Base-by-base conservation (phyloP, 805 yeast species). In the Lipomyces yamadae region DNA sequence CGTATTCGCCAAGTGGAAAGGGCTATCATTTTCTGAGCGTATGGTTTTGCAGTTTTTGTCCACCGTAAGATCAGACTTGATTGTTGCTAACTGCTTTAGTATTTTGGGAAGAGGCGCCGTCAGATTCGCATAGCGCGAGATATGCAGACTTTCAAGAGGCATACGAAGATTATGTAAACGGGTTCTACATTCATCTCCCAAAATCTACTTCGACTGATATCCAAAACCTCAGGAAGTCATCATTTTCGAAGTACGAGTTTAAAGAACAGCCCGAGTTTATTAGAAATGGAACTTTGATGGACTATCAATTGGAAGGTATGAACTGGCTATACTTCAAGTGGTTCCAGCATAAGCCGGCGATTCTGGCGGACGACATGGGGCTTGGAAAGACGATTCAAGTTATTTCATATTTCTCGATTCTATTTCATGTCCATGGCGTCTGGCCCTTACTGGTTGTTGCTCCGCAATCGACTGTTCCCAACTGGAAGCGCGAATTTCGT, bases 401-500 rank as follows among this genome's bases (percentile, higher is more conserved):
- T 45, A 93, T 95, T 54, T 87, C 98, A 0, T 94, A 94, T 76
- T 74, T 94, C 6, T 97, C 98, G 0, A 93, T 96, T 0, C 80
- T 94, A 50, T 96, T 92, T 74, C 90, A 92, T 74, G 87, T 88
- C 0, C 80, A 85, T 64, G 79, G 92, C 1, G 83, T 86, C 34
- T 88, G 88, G 53, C 99, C 99, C 0, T 88, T 90, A 0, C 74
- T 95, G 39, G 82, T 95, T 42, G 97, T 94, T 0, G 96, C 97
- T 70, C 99, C 99, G 0, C 98, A 98, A 0, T 95, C 99, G 0
- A 98, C 95, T 0, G 80, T 95, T 81, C 89, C 86, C 66, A 98
- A 95, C 74, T 95, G 99, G 99, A 92, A 91, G 18, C 88, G 88
- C 68, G 99, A 95, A 77, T 86, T 94, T 60, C 97, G 93, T 72